Conservation (phyloP, 1,284 basidiomycete species). For the Kwoniella shivajii region DNA sequence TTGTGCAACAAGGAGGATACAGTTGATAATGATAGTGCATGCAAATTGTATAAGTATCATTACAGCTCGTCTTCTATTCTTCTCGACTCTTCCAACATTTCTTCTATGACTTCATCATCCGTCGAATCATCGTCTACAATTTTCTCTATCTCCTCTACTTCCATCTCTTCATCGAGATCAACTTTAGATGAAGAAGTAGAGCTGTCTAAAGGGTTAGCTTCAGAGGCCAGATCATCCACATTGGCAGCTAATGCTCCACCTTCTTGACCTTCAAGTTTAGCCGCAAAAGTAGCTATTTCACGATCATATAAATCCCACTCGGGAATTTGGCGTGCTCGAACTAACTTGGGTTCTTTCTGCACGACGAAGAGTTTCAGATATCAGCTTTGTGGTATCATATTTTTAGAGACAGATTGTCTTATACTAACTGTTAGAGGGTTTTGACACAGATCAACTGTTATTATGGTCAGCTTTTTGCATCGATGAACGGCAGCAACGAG, state of each 20-base stretch:
- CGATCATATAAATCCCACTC: constrained; percentile 93
- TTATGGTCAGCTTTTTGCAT: not conserved
- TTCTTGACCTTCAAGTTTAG: constrained; percentile 56
- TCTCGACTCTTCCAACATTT: constrained; percentile 7
- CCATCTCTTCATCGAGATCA: not conserved
- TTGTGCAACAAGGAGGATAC: not conserved
- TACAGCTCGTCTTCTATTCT: constrained; percentile 32
- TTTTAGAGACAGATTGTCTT: too few species aligned
- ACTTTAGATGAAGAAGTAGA: not conserved
- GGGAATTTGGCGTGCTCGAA: constrained; percentile 88
- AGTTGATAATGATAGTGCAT: not conserved
- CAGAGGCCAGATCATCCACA: constrained; percentile 69
- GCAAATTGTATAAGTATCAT: not conserved
- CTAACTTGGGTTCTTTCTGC: constrained; percentile 94
- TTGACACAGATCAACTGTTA: constrained; percentile 85
- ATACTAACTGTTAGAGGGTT: constrained; percentile 79
- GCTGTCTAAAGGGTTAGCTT: constrained; percentile 23
- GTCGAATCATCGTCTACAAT: not conserved
- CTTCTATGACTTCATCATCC: constrained; percentile 10
- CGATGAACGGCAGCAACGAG: too few species aligned
- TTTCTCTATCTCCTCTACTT: not conserved
- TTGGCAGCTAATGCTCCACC: constrained; percentile 64
- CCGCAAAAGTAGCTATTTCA: constrained; percentile 63
- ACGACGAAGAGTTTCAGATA: not conserved
- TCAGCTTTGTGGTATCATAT: not conserved